phyloP scores from a whole-genome alignment of 2,329 filamentous ascomycete genomes.

The Colletotrichum zoysiae region DNA sequence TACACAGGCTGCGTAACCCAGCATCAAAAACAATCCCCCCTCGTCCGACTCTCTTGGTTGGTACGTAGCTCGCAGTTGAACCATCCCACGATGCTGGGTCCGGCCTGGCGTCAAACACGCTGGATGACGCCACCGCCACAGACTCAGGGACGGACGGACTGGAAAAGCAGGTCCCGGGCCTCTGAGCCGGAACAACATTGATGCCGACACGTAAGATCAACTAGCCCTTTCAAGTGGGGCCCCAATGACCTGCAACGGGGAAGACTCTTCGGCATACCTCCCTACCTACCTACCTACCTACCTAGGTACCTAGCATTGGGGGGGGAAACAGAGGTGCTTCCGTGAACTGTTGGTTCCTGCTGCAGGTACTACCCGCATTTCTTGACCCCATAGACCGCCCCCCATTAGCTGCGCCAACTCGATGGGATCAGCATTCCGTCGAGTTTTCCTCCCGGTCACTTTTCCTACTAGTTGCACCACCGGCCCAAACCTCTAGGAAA shows the following conservation, averaged over 20 bases:
- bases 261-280: background rate
- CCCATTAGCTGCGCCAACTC: conserved; percentile 18
- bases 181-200: conserved; percentile 34
- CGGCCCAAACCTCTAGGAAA: conserved; percentile 18
- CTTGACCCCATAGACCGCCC: conserved; percentile 21
- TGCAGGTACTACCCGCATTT: conserved; percentile 41
- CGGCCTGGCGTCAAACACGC: conserved; percentile 13
- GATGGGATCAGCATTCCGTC: conserved; percentile 37
- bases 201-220: conserved; percentile 38
- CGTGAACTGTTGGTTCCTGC: conserved; percentile 42
- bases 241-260: conserved; percentile 21
- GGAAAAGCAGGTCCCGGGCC: background rate
- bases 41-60: background rate
- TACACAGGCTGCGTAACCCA: background rate
- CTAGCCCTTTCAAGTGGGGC: conserved; percentile 32
- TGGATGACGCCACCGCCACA: conserved; percentile 28
- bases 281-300: too few species aligned
- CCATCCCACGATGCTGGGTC: background rate
- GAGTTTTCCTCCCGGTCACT: conserved; percentile 33
- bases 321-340: conserved; percentile 12
- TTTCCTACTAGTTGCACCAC: conserved; percentile 33
- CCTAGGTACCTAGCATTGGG: background rate
- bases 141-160: background rate
- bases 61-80: background rate
- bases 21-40: background rate